Percentiles rank a stretch among this genome's conserved stretches.
Evolutionary conservation across 2,329 filamentous ascomycete genomes (phyloP).

Genomic region (Microcyclosporella mali): DNA sequence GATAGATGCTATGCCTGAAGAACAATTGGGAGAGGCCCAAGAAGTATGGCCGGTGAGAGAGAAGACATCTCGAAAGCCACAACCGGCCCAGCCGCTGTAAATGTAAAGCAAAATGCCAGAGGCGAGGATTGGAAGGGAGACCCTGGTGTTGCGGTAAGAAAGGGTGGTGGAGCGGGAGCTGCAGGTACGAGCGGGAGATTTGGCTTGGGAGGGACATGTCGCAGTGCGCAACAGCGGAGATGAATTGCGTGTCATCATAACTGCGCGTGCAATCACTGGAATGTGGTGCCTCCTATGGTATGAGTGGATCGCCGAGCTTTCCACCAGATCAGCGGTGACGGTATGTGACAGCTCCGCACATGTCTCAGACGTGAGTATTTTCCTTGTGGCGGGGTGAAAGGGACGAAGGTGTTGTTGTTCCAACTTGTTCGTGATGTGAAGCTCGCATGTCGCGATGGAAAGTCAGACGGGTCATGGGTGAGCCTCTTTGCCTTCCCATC

Average conservation of each 20-base stretch:
- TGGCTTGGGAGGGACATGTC: background rate
- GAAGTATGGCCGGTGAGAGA: conserved; percentile 2
- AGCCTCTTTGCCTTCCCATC: too few relatives aligned
- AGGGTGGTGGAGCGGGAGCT: background rate
- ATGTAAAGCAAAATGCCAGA: conserved; percentile 2
- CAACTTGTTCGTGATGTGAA: too few relatives aligned
- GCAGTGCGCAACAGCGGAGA: background rate
- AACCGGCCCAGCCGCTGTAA: conserved; percentile 5
- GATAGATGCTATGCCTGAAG: conserved; percentile 6
- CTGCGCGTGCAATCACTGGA: background rate
- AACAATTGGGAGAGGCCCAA: conserved; percentile 1
- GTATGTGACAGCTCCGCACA: too few relatives aligned
- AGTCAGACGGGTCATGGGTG: too few relatives aligned
- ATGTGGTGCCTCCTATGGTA: too few relatives aligned
- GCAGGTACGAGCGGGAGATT: background rate
- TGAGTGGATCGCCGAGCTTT: too few relatives aligned
- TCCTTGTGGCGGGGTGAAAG: too few relatives aligned
- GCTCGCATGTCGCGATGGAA: too few relatives aligned
- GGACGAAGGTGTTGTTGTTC: too few relatives aligned
- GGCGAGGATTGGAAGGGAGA: conserved; percentile 3
- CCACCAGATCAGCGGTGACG: too few relatives aligned
- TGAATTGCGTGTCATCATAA: conserved; percentile 2
- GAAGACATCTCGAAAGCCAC: conserved; percentile 11
- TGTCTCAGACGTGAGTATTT: too few relatives aligned
- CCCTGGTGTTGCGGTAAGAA: background rate